Evolutionary conservation across 148 eudicot species (phyloP).

Genomic region (Persicaria maculosa): DNA sequence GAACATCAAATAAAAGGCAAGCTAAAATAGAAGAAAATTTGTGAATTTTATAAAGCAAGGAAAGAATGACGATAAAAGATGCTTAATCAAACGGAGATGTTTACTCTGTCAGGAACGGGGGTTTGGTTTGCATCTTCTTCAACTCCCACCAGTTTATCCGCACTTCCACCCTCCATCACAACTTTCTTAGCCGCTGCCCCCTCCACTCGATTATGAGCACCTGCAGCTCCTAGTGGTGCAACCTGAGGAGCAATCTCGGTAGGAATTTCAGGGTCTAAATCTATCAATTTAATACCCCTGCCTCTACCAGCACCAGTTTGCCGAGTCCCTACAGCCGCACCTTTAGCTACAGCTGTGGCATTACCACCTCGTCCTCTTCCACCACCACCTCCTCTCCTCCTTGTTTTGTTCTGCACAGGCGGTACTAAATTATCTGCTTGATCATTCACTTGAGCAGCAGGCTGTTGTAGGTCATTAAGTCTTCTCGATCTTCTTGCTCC

Average conservation of each 20-base stretch:
- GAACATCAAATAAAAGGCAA: background rate
- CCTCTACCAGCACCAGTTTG: slow-evolving; percentile 77
- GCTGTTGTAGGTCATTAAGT: slow-evolving; percentile 83
- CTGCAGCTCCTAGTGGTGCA: slow-evolving; percentile 43
- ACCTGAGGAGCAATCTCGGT: slow-evolving; percentile 51
- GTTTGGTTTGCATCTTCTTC: slow-evolving; percentile 75
- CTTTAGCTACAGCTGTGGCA: slow-evolving; percentile 60
- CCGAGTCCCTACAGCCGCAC: slow-evolving; percentile 50
- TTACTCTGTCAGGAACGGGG: slow-evolving; percentile 88
- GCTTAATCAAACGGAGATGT: background rate
- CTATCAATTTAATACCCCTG: slow-evolving; percentile 70
- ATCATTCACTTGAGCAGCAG: slow-evolving; percentile 57
- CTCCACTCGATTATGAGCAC: slow-evolving; percentile 50
- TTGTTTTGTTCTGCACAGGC: slow-evolving; percentile 58
- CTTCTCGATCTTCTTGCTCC: slow-evolving; percentile 96
- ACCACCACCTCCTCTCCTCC: slow-evolving; percentile 77
- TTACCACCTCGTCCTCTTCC: slow-evolving; percentile 79
- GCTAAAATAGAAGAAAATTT: background rate
- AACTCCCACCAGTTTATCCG: slow-evolving; percentile 59
- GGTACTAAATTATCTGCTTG: slow-evolving; percentile 47
- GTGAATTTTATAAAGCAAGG: background rate
- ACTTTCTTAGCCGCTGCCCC: slow-evolving; percentile 56
- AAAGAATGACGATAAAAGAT: background rate
- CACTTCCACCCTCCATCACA: slow-evolving; percentile 80
- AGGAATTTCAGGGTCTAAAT: slow-evolving; percentile 71